A percentile compares a stretch with the other conserved stretches of the same genome.
Evolutionary conservation across 768 basidiomycete species (phyloP).

Genomic region (Dentipellis sp.): DNA sequence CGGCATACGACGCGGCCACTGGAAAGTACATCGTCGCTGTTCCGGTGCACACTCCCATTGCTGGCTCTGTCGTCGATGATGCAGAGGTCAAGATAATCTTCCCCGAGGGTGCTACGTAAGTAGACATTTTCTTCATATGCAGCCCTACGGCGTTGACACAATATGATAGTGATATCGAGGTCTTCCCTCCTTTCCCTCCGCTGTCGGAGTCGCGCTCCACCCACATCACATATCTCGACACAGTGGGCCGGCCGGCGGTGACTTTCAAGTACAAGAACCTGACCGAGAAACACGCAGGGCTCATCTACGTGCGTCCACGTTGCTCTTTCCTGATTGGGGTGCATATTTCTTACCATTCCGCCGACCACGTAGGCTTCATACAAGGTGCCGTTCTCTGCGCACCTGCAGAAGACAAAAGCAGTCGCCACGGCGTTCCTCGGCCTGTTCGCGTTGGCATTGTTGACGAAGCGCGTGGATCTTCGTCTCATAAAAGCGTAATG

Average conservation of each 20-base stretch:
- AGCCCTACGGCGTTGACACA: constrained; percentile 7
- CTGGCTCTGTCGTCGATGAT: constrained; percentile 72
- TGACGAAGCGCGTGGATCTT: constrained; percentile 42
- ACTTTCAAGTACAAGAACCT: constrained; percentile 64
- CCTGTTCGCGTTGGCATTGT: constrained; percentile 46
- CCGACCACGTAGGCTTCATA: constrained; percentile 63
- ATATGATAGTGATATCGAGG: constrained; percentile 59
- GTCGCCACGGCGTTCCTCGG: constrained; percentile 64
- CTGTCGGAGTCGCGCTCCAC: constrained; percentile 49
- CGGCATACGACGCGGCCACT: constrained; percentile 49
- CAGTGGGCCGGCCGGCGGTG: constrained; percentile 75
- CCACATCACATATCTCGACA: constrained; percentile 87
- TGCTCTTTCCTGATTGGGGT: constrained; percentile 1
- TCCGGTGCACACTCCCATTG: constrained; percentile 77
- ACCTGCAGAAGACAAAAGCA: constrained; percentile 78
- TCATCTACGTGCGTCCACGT: constrained; percentile 64
- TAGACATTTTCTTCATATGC: constrained; percentile 5
- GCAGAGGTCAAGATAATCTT: constrained; percentile 74
- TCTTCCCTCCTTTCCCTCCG: constrained; percentile 71
- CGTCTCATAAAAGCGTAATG: constrained; percentile 33
- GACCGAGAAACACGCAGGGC: constrained; percentile 70
- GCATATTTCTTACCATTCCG: constrained; percentile 6
- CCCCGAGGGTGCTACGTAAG: constrained; percentile 94
- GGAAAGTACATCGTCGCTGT: constrained; percentile 69
- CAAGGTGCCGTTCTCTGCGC: constrained; percentile 69